Conservation (phyloP, 2,329 filamentous ascomycete species). For the Verticillium isaacii region DNA sequence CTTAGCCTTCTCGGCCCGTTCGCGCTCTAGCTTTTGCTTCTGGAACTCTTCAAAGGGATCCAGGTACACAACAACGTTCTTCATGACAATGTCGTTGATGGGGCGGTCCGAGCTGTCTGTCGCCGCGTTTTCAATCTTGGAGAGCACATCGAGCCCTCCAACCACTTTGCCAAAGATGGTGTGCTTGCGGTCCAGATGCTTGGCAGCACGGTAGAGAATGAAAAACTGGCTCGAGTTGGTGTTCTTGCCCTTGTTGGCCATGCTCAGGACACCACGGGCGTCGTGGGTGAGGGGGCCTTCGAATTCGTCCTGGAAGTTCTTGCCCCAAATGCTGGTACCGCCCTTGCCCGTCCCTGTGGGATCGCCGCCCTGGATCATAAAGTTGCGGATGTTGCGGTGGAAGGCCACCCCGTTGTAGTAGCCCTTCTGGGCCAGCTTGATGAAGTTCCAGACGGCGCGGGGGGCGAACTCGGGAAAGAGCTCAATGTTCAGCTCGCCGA, state of each 20-base stretch:
- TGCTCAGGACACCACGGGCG: slow-evolving; percentile 72
- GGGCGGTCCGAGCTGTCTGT: slow-evolving; percentile 75
- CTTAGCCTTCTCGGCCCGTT: slow-evolving; percentile 51
- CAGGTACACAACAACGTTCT: slow-evolving; percentile 79
- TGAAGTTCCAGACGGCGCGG: slow-evolving; percentile 95
- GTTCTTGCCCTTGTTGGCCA: slow-evolving; percentile 99
- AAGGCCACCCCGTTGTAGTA: slow-evolving; percentile 85
- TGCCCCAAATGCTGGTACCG: slow-evolving; percentile 88
- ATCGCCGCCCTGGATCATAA: slow-evolving; percentile 98
- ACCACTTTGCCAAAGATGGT: slow-evolving; percentile 92
- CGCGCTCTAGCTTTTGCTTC: slow-evolving; percentile 64
- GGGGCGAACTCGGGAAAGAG: slow-evolving; percentile 88
- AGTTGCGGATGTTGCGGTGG: slow-evolving; percentile 89
- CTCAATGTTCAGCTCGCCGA: slow-evolving; percentile 83
- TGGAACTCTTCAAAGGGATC: slow-evolving; percentile 95
- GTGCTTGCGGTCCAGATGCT: slow-evolving; percentile 90
- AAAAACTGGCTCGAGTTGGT: slow-evolving; percentile 96
- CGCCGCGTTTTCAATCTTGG: slow-evolving; percentile 70
- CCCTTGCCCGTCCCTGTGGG: slow-evolving; percentile 88
- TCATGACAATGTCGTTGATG: slow-evolving; percentile 71
- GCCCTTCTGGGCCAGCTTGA: slow-evolving; percentile 78
- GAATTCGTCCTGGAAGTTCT: slow-evolving; percentile 90
- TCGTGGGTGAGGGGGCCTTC: slow-evolving; percentile 86
- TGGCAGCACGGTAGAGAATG: slow-evolving; percentile 78
- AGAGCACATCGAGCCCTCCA: slow-evolving; percentile 67